Percentiles rank a stretch among this genome's conserved stretches.
Evolutionary conservation across 257 asterid genomes (phyloP).

Genomic region (Scutellaria galericulata): DNA sequence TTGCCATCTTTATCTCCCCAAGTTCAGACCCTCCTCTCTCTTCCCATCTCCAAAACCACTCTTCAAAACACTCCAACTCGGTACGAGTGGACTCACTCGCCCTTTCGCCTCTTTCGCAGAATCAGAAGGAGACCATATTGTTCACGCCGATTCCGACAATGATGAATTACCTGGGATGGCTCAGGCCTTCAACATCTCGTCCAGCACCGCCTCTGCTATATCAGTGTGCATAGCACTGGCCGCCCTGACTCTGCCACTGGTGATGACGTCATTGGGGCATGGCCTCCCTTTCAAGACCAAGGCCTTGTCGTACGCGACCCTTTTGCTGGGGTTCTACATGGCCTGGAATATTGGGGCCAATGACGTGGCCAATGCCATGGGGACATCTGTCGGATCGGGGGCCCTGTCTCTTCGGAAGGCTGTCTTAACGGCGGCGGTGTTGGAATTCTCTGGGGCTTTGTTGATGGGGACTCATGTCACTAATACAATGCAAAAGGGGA

Average conservation of each 20-base stretch:
- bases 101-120: conserved; percentile 72
- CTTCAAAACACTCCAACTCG: conserved; percentile 26
- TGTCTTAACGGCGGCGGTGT: conserved; percentile 77
- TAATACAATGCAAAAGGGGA: conserved; percentile 98
- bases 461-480: conserved; percentile 94
- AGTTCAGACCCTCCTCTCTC: conserved; percentile 28
- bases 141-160: conserved; percentile 18
- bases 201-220: conserved; percentile 77
- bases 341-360: conserved; percentile 99
- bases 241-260: conserved; percentile 70
- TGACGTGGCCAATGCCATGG: conserved; percentile 98
- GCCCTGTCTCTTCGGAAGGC: conserved; percentile 87
- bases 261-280: conserved; percentile 71
- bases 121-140: conserved; percentile 45
- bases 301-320: conserved; percentile 65
- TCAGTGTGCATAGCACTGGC: conserved; percentile 75
- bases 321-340: conserved; percentile 90
- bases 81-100: conserved; percentile 35
- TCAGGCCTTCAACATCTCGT: conserved; percentile 70
- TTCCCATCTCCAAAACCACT: conserved; percentile 39
- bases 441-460: conserved; percentile 90
- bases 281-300: conserved; percentile 60
- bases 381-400: conserved; percentile 97
- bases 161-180: conserved; percentile 74
- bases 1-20: conserved; percentile 48